Conservation (phyloP, 2,329 filamentous ascomycete species). For the Botrytis medusae region DNA sequence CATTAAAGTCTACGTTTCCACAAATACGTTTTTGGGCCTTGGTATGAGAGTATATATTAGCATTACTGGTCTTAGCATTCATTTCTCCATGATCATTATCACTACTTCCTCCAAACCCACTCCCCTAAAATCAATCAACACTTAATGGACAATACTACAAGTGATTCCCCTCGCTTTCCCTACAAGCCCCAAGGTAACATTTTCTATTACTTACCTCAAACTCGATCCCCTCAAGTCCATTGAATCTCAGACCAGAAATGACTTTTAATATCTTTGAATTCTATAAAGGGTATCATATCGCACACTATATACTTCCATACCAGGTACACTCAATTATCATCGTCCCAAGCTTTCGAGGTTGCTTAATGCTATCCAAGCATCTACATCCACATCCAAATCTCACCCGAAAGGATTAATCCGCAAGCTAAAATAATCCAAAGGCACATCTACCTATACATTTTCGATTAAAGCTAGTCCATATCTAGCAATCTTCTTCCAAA, state of each 20-base stretch:
- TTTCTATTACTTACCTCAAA: neutral
- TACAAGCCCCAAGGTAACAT: rapidly evolving
- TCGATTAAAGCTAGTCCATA: neutral
- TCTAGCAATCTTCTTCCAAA: neutral
- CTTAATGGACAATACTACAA: neutral
- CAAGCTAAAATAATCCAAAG: neutral
- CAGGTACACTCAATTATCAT: neutral
- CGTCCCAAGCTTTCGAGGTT: neutral
- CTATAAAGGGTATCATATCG: slow-evolving; percentile 1
- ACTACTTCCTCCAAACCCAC: neutral
- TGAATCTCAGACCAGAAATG: neutral
- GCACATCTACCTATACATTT: neutral
- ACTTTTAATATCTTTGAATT: neutral
- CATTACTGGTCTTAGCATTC: neutral
- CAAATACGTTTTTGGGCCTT: no score
- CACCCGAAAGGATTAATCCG: neutral
- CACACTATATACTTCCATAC: neutral
- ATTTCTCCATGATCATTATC: neutral
- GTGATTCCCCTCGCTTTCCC: neutral
- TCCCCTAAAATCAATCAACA: neutral
- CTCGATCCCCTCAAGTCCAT: no score
- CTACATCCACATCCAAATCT: neutral
- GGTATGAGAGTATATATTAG: neutral
- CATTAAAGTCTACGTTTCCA: no score
- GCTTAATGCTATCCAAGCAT: neutral